Evolutionary conservation across 2,329 filamentous ascomycete species (phyloP).

Genomic region (Endocalyx cinctus): DNA sequence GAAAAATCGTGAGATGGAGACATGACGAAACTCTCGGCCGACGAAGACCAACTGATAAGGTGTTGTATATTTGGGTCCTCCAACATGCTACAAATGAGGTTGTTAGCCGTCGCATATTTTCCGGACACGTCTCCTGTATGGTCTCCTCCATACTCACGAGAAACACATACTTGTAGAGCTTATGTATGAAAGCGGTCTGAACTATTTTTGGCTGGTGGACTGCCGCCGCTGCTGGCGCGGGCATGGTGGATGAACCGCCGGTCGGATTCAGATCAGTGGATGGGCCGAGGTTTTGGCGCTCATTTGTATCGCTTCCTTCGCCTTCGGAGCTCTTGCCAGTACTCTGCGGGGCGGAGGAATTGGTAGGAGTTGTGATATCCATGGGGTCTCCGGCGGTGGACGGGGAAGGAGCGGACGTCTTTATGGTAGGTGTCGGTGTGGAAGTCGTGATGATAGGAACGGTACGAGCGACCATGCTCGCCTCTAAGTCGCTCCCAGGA

Average conservation of each 20-base stretch:
- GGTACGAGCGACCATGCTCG: slow-evolving; percentile 48
- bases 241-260: slow-evolving; percentile 38
- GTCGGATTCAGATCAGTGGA: slow-evolving; percentile 33
- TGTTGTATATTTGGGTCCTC: slow-evolving; percentile 92
- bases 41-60: slow-evolving; percentile 91
- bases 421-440: slow-evolving; percentile 47
- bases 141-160: too few species aligned
- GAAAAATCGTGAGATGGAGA: slow-evolving; percentile 96
- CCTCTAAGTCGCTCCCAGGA: slow-evolving; percentile 35
- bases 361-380: slow-evolving; percentile 54
- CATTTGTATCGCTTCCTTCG: slow-evolving; percentile 33
- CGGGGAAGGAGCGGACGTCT: slow-evolving; percentile 54
- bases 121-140: too few species aligned
- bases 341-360: slow-evolving; percentile 38
- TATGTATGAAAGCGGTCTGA: slow-evolving; percentile 98
- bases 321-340: slow-evolving; percentile 41
- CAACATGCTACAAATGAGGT: slow-evolving; percentile 77
- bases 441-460: slow-evolving; percentile 44
- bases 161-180: slow-evolving; percentile 82
- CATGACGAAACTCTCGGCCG: slow-evolving; percentile 98
- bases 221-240: slow-evolving; percentile 60
- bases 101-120: too few species aligned
- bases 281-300: slow-evolving; percentile 32
- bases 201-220: slow-evolving; percentile 95
- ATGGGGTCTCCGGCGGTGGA: slow-evolving; percentile 53